Base-by-base conservation (phyloP, 1,284 basidiomycete genomes). In the Inonotus obliquus region DNA sequence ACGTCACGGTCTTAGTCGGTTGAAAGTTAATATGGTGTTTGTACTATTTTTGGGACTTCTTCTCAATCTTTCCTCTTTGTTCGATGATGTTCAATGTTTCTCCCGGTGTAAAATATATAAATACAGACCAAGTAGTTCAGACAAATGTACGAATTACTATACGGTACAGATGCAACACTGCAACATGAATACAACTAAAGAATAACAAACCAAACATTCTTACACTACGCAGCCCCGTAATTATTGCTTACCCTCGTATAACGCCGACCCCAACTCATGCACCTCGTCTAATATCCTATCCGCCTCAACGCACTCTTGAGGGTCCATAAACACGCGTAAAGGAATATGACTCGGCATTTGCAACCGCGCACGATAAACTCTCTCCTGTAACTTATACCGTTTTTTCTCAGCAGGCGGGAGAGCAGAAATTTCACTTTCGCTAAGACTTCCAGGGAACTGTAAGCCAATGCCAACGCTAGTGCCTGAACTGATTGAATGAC, bases 281-380 rank as follows among this genome's bases (percentile, higher is more conserved):
- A 63, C 17, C 11, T 59, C 57, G 19, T 60, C 45, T 10, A 65
- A 48, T 37, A 63, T 57, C 11, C 54, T 21, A 41, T 61, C 61
- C 37, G 78, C 80, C 70, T 90, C 89, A 6, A 81, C 75, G 67
- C 89, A 91, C 65, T 92, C 87, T 63, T 69, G 72, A 6, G 89
- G 85, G 44, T 82, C 71, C 65, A 81, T 77, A 68, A 92, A 92
- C 21, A 91, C 71, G 52, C 87, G 78, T 69, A 92, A 71, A 14
- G 76, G 73, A 10, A 89, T 76, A 62, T 81, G 74, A 29, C 71
- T 67, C 13, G 86, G 85, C 64, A 88, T 79, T 67, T 77, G 71
- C 57, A 74, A 74, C 59, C 86, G 75, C 23, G 87, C 87, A 60
- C 75, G 75, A 72, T 82, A 83, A 57, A 91, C 78, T 41, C 89